Base-by-base conservation (phyloP, 176 grass and related monocot species). In the Raddia distichophylla region DNA sequence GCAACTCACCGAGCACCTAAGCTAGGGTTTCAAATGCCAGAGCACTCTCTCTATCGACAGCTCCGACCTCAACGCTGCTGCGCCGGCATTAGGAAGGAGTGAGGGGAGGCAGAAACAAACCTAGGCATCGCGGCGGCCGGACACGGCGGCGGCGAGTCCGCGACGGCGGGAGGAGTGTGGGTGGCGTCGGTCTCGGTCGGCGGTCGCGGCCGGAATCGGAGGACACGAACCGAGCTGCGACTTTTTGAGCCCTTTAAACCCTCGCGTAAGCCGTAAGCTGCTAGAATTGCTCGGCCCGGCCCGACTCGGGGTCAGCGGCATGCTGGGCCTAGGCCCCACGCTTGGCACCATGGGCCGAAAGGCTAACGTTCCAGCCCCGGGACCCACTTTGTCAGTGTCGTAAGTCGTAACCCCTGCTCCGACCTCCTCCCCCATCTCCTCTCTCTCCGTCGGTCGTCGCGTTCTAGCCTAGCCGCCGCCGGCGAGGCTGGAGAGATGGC, bases 1-100 rank as follows among this genome's bases (percentile, higher is more conserved):
- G 18, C 43, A 43, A 71, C 60, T 22, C 78, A 32, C 35, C 15
- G 22, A 56, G 53, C 69, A 5, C 32, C 60, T 54, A 40, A 44
- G 3, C 77, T 85, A 80, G 82, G 87, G 82, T 81, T 85, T 87
- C 75, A 68, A 74, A 80, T 69, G 55, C 33, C 33, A 47, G 60
- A 33, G n/a, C 18, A 8, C 40, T n/a, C 32, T 37, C 2, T 5
- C 59, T 44, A 17, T 66, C 37, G 7, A 66, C 50, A 3, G 5
- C 43, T 13, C 75, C 50, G 7, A 27, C 27, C 27, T 22, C 42
- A 57, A 17, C 3, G 1, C 22, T 16, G 12, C 17, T 22, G 52
- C 19, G 52, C 35, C 19, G 22, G n/a, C 7, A 55, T 7, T 8
- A 14, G 9, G 32, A 27, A 15, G 6, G 15, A 67, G 0, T 11